Base-by-base conservation (phyloP, 345 rosid genomes). In the Melastoma malabathricum region DNA sequence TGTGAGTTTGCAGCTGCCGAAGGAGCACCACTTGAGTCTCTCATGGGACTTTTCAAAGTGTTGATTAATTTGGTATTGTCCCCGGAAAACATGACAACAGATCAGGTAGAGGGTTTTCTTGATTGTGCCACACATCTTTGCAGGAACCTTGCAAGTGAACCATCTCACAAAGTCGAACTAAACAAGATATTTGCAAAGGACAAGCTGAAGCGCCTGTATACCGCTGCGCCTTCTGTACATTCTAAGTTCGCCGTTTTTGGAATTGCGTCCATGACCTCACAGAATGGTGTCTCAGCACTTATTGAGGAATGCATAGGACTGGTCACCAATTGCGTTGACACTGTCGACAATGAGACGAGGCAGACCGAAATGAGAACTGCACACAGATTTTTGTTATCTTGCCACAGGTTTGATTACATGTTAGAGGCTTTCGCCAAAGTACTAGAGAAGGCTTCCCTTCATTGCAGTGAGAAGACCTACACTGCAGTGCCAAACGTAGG, bases 301-400 rank as follows among this genome's bases (percentile, higher is more conserved):
- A 70, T 80, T 55, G 81, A 79, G 65, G 71, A 82, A 68, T 84
- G 93, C 62, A 79, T 79, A 76, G 17, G 13, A 27, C 23, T 78
- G 50, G 68, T 81, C 52, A 64, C 57, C 14, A 70, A 74, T 46
- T 82, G 98, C 59, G 58, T 69, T 64, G 85, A 77, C 53, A 67
- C 80, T 60, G 63, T 72, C 13, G 65, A 67, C 45, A 69, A 82
- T 72, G 62, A 62, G 46, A 84, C 81, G 57, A 57, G 72, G 63
- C 94, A 87, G 69, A 70, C 65, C 17, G 79, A 87, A 76, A 70
- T 87, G 59, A 79, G 82, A 61, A 76, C 87, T 65, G 84, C 92
- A 44, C 89, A 78, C 71, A 87, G 72, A 71, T 66, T 92, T 52
- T 68, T 92, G 64, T 48, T 77, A 49, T 75, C 80, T 47, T 72